Conservation (phyloP, 257 asterid genomes). For the Lycium ferocissimum region DNA sequence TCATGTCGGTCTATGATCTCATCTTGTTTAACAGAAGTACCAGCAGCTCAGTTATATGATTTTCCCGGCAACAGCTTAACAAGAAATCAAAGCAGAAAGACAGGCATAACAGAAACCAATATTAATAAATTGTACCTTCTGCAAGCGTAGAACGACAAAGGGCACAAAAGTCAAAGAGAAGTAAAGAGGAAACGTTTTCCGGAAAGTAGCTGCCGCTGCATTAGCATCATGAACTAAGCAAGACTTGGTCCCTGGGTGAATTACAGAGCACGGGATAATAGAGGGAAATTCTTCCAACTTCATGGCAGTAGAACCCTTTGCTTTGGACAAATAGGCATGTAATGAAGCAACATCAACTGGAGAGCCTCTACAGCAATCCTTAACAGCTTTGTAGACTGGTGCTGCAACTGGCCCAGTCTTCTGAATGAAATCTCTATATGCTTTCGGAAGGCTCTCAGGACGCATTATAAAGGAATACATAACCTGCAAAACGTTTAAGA, state of each 20-base stretch:
- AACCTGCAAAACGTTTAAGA: conserved; percentile 55
- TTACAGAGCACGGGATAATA: conserved; percentile 85
- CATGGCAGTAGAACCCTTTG: conserved; percentile 49
- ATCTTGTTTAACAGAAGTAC: conserved; percentile 26
- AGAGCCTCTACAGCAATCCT: conserved; percentile 96
- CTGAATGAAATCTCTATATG: conserved; percentile 97
- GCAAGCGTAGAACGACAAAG: conserved; percentile 88
- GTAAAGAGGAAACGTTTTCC: conserved; percentile 95
- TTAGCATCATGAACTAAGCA: conserved; percentile 85
- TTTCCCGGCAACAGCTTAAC: conserved; percentile 1
- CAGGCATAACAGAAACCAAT: conserved; percentile 6
- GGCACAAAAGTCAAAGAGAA: conserved; percentile 99
- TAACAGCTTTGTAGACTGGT: conserved; percentile 95
- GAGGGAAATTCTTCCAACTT: conserved; percentile 79
- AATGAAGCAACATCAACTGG: conserved; percentile 75
- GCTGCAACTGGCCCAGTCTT: conserved; percentile 98
- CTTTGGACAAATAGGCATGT: conserved; percentile 65
- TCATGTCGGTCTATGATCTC: not conserved
- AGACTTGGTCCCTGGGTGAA: conserved; percentile 84
- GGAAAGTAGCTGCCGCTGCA: conserved; percentile 81
- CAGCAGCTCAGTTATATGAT: conserved; percentile 12
- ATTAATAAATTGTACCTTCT: conserved; percentile 67
- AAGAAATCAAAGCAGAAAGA: conserved; percentile 2
- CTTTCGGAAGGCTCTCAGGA: conserved; percentile 97
- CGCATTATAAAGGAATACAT: conserved; percentile 99